These are phyloP conservation scores for Trichoderma koningiopsis DNA, from an alignment of 2,329 filamentous ascomycete genomes.

Conservation along the genomic window DNA sequence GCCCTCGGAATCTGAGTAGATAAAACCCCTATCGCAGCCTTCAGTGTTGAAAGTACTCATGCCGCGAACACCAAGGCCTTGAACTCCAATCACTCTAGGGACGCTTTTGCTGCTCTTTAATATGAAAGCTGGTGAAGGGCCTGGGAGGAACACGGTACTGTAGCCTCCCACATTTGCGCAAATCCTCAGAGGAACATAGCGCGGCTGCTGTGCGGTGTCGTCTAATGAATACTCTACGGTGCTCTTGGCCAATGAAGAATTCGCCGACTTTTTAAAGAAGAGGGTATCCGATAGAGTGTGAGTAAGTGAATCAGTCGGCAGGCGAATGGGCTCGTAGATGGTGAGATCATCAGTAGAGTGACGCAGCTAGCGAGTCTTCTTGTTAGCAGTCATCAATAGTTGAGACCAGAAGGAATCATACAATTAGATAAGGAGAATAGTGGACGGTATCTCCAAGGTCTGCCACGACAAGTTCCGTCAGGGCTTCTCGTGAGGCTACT, in stretches of 20 bases:
- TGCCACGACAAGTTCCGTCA: conserved; percentile 80
- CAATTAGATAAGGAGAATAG: conserved; percentile 77
- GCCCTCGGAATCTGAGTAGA: conserved; percentile 75
- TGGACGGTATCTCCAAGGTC: conserved; percentile 77
- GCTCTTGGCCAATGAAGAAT: conserved; percentile 65
- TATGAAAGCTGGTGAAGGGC: conserved; percentile 77
- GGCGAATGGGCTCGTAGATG: conserved; percentile 79
- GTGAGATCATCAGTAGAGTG: conserved; percentile 80
- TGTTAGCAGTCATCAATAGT: not conserved
- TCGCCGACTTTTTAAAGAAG: conserved; percentile 75
- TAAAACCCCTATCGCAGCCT: conserved; percentile 78
- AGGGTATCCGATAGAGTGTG: conserved; percentile 57
- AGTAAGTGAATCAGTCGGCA: conserved; percentile 43
- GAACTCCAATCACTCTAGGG: conserved; percentile 74
- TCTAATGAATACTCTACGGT: conserved; percentile 53
- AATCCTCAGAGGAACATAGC: conserved; percentile 57
- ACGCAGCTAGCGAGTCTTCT: conserved; percentile 59
- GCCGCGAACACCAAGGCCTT: conserved; percentile 67
- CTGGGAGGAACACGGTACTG: conserved; percentile 79
- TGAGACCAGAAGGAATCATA: conserved; percentile 47
- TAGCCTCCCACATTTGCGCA: conserved; percentile 73
- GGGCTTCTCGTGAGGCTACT: conserved; percentile 68
- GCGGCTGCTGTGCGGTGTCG: conserved; percentile 50
- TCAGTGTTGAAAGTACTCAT: conserved; percentile 77
- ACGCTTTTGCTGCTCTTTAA: conserved; percentile 77